Evolutionary conservation across 228 moss, liverwort and hornwort genomes (phyloP).

Genomic region (Sphagnum magellanicum): DNA sequence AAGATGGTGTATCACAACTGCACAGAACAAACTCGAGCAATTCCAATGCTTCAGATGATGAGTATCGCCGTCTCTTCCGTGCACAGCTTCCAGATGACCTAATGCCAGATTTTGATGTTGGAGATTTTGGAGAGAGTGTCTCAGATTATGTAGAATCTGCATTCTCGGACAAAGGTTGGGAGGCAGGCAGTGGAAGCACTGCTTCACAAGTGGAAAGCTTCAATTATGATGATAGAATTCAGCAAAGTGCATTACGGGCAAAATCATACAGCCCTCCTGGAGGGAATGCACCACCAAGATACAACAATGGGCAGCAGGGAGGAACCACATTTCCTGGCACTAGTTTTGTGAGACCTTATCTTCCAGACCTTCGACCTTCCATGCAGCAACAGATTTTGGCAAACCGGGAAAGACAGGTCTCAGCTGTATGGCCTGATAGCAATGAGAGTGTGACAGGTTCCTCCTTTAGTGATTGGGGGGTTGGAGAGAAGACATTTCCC

Average conservation of each 20-base stretch:
- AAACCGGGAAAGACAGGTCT: constrained; percentile 20
- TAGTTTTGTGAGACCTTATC: constrained; percentile 33
- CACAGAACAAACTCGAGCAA: constrained; percentile 50
- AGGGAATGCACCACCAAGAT: constrained; percentile 10
- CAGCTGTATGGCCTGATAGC: constrained; percentile 29
- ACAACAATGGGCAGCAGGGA: constrained; percentile 3
- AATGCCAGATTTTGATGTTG: constrained; percentile 50
- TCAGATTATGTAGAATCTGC: constrained; percentile 22
- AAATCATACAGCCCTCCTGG: constrained; percentile 25
- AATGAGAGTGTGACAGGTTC: constrained; percentile 14
- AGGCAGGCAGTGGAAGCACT: constrained; percentile 17
- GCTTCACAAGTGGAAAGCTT: constrained; percentile 23
- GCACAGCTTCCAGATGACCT: constrained; percentile 63
- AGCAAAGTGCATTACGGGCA: constrained; percentile 13
- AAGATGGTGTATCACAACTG: constrained; percentile 20
- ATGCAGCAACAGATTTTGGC: constrained; percentile 14
- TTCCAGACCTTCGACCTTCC: constrained; percentile 47
- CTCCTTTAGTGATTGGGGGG: constrained; percentile 27
- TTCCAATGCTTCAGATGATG: constrained; percentile 54
- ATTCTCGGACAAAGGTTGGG: constrained; percentile 14
- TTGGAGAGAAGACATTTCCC: constrained; percentile 27
- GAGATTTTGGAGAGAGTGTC: constrained; percentile 33
- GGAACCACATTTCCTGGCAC: constrained; percentile 26
- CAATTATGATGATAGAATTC: constrained; percentile 19
- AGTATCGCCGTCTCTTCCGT: constrained; percentile 46